These are phyloP conservation scores for Pythium phragmitis DNA, from an alignment of 352 stramenopile species.

Conservation along the genomic window DNA sequence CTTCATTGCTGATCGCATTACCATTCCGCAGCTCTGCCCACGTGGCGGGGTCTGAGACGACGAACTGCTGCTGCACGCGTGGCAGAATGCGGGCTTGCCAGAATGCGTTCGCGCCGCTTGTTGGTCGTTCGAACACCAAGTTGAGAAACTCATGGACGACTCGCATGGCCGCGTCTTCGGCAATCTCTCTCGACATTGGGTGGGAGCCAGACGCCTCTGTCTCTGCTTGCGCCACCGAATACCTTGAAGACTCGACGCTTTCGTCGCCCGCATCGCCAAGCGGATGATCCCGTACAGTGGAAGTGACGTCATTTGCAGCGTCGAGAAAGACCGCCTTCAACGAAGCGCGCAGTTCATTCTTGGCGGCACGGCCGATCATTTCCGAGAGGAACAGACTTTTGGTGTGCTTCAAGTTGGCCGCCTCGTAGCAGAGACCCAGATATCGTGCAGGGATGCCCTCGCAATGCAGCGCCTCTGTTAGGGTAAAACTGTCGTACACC, in stretches of 20 bases:
- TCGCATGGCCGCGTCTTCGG: constrained; percentile 13
- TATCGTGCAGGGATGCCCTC: constrained; percentile 61
- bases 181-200: background rate
- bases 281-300: background rate
- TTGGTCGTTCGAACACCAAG: constrained; percentile 38
- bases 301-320: background rate
- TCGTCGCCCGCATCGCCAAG: background rate
- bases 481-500: constrained; percentile 38
- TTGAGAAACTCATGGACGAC: constrained; percentile 57
- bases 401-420: constrained; percentile 42
- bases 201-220: background rate
- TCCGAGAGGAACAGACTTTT: constrained; percentile 47
- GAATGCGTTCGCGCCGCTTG: constrained; percentile 35
- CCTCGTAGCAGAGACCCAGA: constrained; percentile 54
- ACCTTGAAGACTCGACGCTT: background rate
- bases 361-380: constrained; percentile 62
- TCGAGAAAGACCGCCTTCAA: constrained; percentile 37
- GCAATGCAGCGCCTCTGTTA: constrained; percentile 44
- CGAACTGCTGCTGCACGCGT: constrained; percentile 44
- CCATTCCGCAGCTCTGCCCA: background rate
- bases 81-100: constrained; percentile 58
- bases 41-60: constrained; percentile 7
- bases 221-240: background rate
- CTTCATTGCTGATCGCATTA: constrained; percentile 37
- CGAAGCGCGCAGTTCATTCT: constrained; percentile 43